Evolutionary conservation across 768 basidiomycete genomes (phyloP), one percentile per base, ranked within the genome.

Genomic region (Sporobolomyces pararoseus): DNA sequence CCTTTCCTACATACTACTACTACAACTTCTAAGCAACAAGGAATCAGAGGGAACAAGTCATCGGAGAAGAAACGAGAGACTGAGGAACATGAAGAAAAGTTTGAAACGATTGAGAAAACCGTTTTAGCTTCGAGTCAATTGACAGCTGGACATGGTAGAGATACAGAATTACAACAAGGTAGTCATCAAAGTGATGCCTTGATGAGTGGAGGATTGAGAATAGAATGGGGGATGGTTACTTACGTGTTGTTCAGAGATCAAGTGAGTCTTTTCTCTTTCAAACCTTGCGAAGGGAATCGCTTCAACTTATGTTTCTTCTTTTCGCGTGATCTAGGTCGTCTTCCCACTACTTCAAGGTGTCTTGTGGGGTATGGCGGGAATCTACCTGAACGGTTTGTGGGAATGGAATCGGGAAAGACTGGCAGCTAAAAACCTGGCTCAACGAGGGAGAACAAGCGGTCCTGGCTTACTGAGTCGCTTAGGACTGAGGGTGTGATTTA

Each of bases 221-320:
- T 76, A 44, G 66, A 73, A 46, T 76, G 75, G 75, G 34, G 55
- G 6, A 57, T 47, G 31, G 72, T 76, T 21, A 49, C 39, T 23
- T 76, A 70, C 63, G 72, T 76, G 3, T 44, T 75, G 14, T 1
- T 73, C 29, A 57, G 75, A 42, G 75, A 76, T 52, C 75, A 76
- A 69, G 75, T 75, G 32, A 44, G 64, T 21, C 5, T n/a, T 44
- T 10, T 13, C 44, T 52, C 23, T 25, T 47, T 19, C 4, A 2
- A 4, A n/a, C n/a, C n/a, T n/a, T n/a, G n/a, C n/a, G n/a, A n/a
- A n/a, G n/a, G n/a, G n/a, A n/a, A n/a, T 34, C 35, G 27, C 46
- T 16, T 31, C 27, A 7, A 9, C 49, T 25, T 7, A 37, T 29
- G n/a, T 44, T 47, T 23, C 44, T 7, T 23, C 13, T 23, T 7